Percentiles rank a stretch among this genome's conserved stretches.
phyloP scores from a whole-genome alignment of 768 basidiomycete species.

The Jaapia argillacea region DNA sequence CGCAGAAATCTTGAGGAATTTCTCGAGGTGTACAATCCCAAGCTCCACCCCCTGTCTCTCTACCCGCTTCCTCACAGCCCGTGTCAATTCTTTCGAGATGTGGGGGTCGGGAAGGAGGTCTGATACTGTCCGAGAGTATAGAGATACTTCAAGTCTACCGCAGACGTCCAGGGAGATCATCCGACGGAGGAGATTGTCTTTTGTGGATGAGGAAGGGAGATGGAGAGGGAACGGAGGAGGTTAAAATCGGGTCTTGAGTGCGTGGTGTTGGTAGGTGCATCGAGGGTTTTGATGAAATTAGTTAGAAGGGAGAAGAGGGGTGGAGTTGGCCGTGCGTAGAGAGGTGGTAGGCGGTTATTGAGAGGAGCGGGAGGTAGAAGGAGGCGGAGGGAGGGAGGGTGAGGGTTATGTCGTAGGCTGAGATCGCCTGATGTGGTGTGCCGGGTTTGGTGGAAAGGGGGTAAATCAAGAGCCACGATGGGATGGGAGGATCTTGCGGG shows the following conservation, averaged over 20 bases:
- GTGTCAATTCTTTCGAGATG: slow-evolving; percentile 39
- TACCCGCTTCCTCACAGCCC: slow-evolving; percentile 34
- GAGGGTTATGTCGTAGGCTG: slow-evolving; percentile 31
- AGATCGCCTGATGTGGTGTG: slow-evolving; percentile 34
- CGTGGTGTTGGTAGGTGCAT: not conserved
- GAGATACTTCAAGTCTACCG: slow-evolving; percentile 27
- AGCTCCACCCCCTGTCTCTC: slow-evolving; percentile 28
- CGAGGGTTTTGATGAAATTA: slow-evolving; percentile 18
- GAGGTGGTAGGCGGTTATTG: slow-evolving; percentile 37
- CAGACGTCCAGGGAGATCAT: slow-evolving; percentile 14
- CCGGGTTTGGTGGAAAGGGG: slow-evolving; percentile 36
- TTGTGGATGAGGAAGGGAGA: slow-evolving; percentile 26
- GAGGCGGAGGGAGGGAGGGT: slow-evolving; percentile 19
- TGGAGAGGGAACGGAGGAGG: slow-evolving; percentile 36
- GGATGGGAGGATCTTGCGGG: slow-evolving; percentile 15
- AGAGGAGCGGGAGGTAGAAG: slow-evolving; percentile 32
- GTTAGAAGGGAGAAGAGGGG: slow-evolving; percentile 33
- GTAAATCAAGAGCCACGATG: slow-evolving; percentile 47
- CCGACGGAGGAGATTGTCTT: not conserved
- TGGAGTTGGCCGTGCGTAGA: slow-evolving; percentile 37
- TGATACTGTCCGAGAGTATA: slow-evolving; percentile 32
- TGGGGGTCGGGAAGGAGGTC: slow-evolving; percentile 39
- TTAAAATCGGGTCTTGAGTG: slow-evolving; percentile 31
- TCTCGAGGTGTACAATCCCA: slow-evolving; percentile 33
- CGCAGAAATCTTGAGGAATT: slow-evolving; percentile 37